Evolutionary conservation across 2,329 filamentous ascomycete species (phyloP).

Genomic region (Purpureocillium lavendulum): DNA sequence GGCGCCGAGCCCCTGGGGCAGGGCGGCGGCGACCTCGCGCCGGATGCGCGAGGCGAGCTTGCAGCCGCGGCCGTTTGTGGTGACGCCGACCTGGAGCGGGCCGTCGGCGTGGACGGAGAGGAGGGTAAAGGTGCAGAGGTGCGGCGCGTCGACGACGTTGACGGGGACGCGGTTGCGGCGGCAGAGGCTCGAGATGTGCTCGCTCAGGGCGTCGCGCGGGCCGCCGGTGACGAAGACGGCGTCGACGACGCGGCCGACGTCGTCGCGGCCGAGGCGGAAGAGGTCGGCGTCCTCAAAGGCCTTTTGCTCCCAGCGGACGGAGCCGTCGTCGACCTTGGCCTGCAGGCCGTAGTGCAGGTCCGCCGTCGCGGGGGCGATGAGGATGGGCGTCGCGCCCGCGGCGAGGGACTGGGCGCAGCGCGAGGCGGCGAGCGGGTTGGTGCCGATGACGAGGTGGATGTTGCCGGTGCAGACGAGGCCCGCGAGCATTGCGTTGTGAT

Average conservation of each 20-base stretch:
- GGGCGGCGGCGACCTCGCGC: constrained; percentile 72
- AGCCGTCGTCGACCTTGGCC: constrained; percentile 56
- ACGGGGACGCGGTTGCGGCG: constrained; percentile 75
- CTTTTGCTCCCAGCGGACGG: constrained; percentile 57
- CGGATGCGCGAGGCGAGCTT: constrained; percentile 86
- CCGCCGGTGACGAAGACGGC: constrained; percentile 76
- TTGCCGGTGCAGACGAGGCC: constrained; percentile 62
- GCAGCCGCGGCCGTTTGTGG: constrained; percentile 89
- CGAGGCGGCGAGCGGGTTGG: constrained; percentile 78
- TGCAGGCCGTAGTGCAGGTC: constrained; percentile 50
- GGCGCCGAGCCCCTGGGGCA: constrained; percentile 66
- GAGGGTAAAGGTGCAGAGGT: constrained; percentile 81
- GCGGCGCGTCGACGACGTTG: constrained; percentile 83
- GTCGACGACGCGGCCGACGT: constrained; percentile 73
- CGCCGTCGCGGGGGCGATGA: constrained; percentile 62
- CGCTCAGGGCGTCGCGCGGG: constrained; percentile 39
- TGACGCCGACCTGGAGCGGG: constrained; percentile 88
- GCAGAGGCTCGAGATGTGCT: constrained; percentile 67
- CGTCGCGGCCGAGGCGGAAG: constrained; percentile 66
- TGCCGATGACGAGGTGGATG: constrained; percentile 78
- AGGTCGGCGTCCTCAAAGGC: constrained; percentile 65
- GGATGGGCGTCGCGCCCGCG: constrained; percentile 71
- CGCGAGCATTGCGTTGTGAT: constrained; percentile 49
- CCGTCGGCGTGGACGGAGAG: constrained; percentile 86
- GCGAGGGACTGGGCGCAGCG: constrained; percentile 73